Evolutionary conservation across 306 rosid species (phyloP).

Genomic region (Quercus agrifolia): DNA sequence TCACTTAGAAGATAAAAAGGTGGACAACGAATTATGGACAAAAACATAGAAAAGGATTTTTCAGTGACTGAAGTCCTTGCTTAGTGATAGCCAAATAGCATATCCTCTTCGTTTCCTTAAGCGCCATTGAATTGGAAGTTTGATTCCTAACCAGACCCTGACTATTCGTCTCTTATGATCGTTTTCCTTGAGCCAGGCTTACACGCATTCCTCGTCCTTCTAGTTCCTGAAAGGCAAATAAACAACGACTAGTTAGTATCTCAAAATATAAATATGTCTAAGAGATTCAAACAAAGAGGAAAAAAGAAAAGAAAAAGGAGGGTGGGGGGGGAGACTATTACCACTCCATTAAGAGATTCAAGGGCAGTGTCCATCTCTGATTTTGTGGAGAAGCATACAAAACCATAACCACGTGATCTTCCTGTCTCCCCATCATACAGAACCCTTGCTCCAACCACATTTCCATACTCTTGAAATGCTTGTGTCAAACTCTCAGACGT

Average conservation of each 20-base stretch:
- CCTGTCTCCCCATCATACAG: slow-evolving; percentile 84
- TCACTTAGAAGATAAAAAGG: slow-evolving; percentile 8
- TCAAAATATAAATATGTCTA: not conserved
- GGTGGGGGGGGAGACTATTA: slow-evolving; percentile 21
- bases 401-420: slow-evolving; percentile 89
- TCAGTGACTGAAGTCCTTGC: slow-evolving; percentile 18
- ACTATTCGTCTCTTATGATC: slow-evolving; percentile 28
- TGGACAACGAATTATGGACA: slow-evolving; percentile 12
- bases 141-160: slow-evolving; percentile 11
- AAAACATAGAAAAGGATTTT: slow-evolving; percentile 21
- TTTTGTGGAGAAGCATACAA: slow-evolving; percentile 62
- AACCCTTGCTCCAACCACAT: slow-evolving; percentile 89
- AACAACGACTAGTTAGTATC: slow-evolving; percentile 9
- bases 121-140: slow-evolving; percentile 13
- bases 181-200: slow-evolving; percentile 88
- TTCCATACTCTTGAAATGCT: slow-evolving; percentile 82
- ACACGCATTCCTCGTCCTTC: slow-evolving; percentile 84
- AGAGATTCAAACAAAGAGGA: not conserved
- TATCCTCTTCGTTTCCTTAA: slow-evolving; percentile 24
- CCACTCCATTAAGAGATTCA: slow-evolving; percentile 60
- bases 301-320: not conserved
- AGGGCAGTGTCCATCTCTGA: slow-evolving; percentile 91
- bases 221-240: slow-evolving; percentile 55
- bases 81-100: slow-evolving; percentile 15
- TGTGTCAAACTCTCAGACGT: slow-evolving; percentile 68